Evolutionary conservation across 2,329 filamentous ascomycete species (phyloP), one percentile per base, ranked within the genome.

Genomic region (Claviceps arundinis): DNA sequence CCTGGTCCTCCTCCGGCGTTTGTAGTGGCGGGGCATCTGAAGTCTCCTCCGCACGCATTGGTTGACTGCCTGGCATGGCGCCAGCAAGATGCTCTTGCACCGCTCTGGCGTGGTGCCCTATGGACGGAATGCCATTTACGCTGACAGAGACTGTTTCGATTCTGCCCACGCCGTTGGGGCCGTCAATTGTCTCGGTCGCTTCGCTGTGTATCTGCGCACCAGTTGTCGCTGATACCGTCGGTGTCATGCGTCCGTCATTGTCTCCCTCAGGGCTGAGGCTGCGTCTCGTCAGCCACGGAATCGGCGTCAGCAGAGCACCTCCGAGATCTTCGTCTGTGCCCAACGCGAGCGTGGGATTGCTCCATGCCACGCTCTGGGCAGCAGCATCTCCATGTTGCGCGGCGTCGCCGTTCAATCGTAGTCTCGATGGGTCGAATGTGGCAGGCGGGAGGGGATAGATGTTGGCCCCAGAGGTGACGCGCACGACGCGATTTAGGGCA

Each of bases 291-390:
- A 97, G 72, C 93, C 93, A 98, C 0, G 90, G 87, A 53, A 98
- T 97, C 0, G 91, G 93, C 1, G 91, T 97, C 48, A 98, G 74
- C 17, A 96, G 74, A 0, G 93, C 93, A 6, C 93, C 93, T 22
- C 91, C 91, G 1, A 97, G 73, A 13, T 85, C 85, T 65, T 96
- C 91, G 60, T 97, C 91, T 48, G 86, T 89, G 2, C 89, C 90
- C 6, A 91, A 71, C 13, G 68, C 65, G 56, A 68, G 68, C 57
- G 62, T 75, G 60, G 60, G 68, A 50, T 77, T 76, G 46, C 69
- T 68, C 72, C 76, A 76, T 3, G 71, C 66, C 11, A 76, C 66
- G 7, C 62, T 59, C 16, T 58, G 67, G 58, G 65, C 69, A 14
- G 42, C 22, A 2, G 43, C 43, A n/a, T 45, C 43, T 30, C 14